phyloP scores from a whole-genome alignment of 768 basidiomycete species.

The Xerocomellus dryophilus region DNA sequence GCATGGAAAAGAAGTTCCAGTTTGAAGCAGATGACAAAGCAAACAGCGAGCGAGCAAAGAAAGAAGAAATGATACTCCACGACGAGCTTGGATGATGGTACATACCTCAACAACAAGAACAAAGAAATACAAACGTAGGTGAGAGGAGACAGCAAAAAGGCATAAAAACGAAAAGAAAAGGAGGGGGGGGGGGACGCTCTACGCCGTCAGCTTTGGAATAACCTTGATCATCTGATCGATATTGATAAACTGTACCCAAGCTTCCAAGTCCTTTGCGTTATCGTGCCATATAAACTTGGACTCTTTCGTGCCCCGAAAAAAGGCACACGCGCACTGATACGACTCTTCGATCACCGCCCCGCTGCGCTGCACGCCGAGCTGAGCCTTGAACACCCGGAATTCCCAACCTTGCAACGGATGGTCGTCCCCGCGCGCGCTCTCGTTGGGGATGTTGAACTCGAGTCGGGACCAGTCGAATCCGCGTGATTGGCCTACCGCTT shows the following conservation, averaged over 20 bases:
- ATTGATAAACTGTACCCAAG: slow-evolving; percentile 82
- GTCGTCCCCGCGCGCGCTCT: slow-evolving; percentile 63
- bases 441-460: slow-evolving; percentile 71
- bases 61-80: neutral
- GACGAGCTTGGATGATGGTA: slow-evolving; percentile 3
- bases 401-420: slow-evolving; percentile 78
- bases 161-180: neutral
- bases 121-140: neutral
- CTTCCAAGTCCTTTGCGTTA: slow-evolving; percentile 61
- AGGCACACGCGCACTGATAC: slow-evolving; percentile 77
- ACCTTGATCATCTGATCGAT: slow-evolving; percentile 81
- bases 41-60: neutral
- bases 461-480: slow-evolving; percentile 82
- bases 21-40: no score
- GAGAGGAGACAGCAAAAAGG: neutral
- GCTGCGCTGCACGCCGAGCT: slow-evolving; percentile 62
- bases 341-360: slow-evolving; percentile 54
- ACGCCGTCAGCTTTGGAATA: slow-evolving; percentile 68
- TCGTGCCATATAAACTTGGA: slow-evolving; percentile 73
- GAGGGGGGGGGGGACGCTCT: slow-evolving; percentile 21
- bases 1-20: no score
- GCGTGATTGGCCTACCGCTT: slow-evolving; percentile 76
- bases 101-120: slow-evolving; percentile 3
- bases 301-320: slow-evolving; percentile 65
- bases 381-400: slow-evolving; percentile 75